Evolutionary conservation across 352 stramenopile genomes (phyloP).

Genomic region (Albugo candida): DNA sequence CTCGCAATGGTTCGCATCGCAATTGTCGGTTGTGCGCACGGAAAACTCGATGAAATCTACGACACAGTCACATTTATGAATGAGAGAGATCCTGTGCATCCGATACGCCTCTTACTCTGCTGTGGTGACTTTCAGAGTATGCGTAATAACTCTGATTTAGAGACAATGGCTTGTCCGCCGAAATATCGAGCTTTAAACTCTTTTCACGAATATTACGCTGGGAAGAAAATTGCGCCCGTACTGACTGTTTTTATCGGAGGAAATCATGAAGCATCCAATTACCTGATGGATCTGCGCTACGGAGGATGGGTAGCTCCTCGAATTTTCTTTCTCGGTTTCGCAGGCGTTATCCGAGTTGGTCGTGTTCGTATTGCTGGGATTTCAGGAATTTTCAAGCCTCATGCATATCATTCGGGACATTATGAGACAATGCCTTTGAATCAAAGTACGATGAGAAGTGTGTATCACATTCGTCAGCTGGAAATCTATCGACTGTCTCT

Average conservation of each 20-base stretch:
- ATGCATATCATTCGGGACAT: constrained; percentile 80
- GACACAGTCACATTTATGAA: constrained; percentile 84
- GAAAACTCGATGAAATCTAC: constrained; percentile 97
- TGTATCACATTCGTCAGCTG: constrained; percentile 91
- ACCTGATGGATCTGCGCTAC: constrained; percentile 94
- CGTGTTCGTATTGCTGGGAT: constrained; percentile 92
- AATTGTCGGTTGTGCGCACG: constrained; percentile 96
- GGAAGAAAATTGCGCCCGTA: constrained; percentile 81
- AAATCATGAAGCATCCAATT: constrained; percentile 97
- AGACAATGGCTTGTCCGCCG: constrained; percentile 84
- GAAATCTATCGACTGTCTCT: constrained; percentile 83
- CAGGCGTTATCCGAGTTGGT: constrained; percentile 83
- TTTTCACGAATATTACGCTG: constrained; percentile 95
- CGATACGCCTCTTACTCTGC: constrained; percentile 91
- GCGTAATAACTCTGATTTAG: constrained; percentile 87
- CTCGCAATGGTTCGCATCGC: constrained; percentile 48
- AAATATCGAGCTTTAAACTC: constrained; percentile 88
- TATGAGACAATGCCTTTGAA: constrained; percentile 68
- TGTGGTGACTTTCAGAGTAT: constrained; percentile 99
- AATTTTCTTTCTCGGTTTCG: constrained; percentile 96
- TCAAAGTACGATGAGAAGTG: constrained; percentile 72
- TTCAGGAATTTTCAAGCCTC: constrained; percentile 93
- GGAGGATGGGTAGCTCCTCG: constrained; percentile 96
- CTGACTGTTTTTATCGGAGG: constrained; percentile 95
- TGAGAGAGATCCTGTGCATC: constrained; percentile 39